phyloP scores from a whole-genome alignment of 768 basidiomycete genomes.

The Trametopsis cervina region DNA sequence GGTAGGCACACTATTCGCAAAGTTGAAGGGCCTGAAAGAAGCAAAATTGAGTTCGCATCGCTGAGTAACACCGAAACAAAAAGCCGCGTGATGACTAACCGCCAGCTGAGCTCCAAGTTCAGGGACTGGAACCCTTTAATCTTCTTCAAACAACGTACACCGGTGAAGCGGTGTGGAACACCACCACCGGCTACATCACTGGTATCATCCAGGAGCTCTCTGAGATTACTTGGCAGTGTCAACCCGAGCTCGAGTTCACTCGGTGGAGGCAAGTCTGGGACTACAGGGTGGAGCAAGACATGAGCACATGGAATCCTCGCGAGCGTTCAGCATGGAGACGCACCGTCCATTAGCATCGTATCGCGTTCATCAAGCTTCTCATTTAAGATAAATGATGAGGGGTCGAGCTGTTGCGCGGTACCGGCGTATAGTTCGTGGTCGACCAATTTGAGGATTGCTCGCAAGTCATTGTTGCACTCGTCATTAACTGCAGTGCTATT shows the following conservation, averaged over 20 bases:
- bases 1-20: slow-evolving; percentile 18
- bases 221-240: too few species aligned
- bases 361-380: slow-evolving; percentile 50
- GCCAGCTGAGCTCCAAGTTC: slow-evolving; percentile 59
- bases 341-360: slow-evolving; percentile 53
- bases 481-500: slow-evolving; percentile 24
- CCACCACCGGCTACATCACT: slow-evolving; percentile 50
- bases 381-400: slow-evolving; percentile 37
- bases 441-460: slow-evolving; percentile 12
- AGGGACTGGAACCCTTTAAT: slow-evolving; percentile 54
- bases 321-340: slow-evolving; percentile 8
- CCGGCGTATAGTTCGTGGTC: background rate
- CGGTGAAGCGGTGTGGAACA: slow-evolving; percentile 44
- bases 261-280: slow-evolving; percentile 50
- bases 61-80: background rate
- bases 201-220: too few species aligned
- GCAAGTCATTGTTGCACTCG: slow-evolving; percentile 9
- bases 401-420: slow-evolving; percentile 1
- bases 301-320: background rate
- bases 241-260: too few species aligned
- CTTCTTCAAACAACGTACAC: slow-evolving; percentile 36
- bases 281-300: slow-evolving; percentile 27
- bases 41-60: background rate
- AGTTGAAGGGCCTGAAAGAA: slow-evolving; percentile 24
- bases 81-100: slow-evolving; percentile 32